phyloP scores from a whole-genome alignment of 2,329 filamentous ascomycete species.

The Nakataea oryzae region DNA sequence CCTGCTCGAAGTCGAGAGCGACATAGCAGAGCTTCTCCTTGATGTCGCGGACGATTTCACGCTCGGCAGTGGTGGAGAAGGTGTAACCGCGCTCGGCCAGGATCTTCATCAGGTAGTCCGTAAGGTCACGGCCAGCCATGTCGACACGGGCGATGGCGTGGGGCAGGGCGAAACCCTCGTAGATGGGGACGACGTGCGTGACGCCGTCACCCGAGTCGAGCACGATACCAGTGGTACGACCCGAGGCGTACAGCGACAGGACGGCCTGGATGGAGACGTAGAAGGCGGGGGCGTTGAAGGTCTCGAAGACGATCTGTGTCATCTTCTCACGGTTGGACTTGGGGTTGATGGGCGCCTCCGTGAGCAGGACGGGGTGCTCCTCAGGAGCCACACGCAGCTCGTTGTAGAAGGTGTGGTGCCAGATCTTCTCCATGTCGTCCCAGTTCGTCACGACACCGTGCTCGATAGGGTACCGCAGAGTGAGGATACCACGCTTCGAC shows the following conservation, averaged over 20 bases:
- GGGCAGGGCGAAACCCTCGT: constrained; percentile 99
- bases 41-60: constrained; percentile 99
- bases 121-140: constrained; percentile 99
- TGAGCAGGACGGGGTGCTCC: constrained; percentile 99
- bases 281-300: constrained; percentile 99
- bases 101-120: constrained; percentile 99
- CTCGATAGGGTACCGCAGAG: constrained; percentile 98
- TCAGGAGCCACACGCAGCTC: constrained; percentile 99
- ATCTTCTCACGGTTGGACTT: constrained; percentile 99
- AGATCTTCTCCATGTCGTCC: constrained; percentile 99
- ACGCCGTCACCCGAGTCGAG: constrained; percentile 99
- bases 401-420: constrained; percentile 99
- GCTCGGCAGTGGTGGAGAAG: constrained; percentile 99
- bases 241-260: constrained; percentile 96
- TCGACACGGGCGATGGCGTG: constrained; percentile 99
- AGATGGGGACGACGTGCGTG: constrained; percentile 99
- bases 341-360: constrained; percentile 99
- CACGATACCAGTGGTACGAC: constrained; percentile 99
- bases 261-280: constrained; percentile 99
- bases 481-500: constrained; percentile 99
- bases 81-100: constrained; percentile 98
- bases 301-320: constrained; percentile 99
- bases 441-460: constrained; percentile 99
- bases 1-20: constrained; percentile 99
- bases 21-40: constrained; percentile 99